A percentile compares a stretch with the other conserved stretches of the same genome.
These are phyloP conservation scores for Mycena latifolia DNA, from an alignment of 768 basidiomycete genomes.

Conservation along the genomic window DNA sequence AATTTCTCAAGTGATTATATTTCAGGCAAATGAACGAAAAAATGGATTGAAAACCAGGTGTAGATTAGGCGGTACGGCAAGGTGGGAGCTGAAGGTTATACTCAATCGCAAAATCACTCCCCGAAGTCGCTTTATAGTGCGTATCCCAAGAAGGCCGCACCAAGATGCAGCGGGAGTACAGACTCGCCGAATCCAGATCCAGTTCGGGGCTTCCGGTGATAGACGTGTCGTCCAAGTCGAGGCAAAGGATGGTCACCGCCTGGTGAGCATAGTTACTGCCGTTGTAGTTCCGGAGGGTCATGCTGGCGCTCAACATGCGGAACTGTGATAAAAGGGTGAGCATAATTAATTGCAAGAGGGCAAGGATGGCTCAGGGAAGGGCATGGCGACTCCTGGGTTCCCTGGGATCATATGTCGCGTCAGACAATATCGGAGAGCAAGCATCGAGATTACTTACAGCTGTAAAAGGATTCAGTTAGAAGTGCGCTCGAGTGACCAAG, in stretches of 20 bases:
- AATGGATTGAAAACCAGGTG: no score
- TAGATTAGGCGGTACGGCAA: no score
- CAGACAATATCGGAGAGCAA: constrained; percentile 8
- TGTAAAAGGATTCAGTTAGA: constrained; percentile 6
- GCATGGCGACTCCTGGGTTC: constrained; percentile 58
- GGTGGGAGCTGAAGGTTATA: no score
- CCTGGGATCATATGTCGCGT: constrained; percentile 53
- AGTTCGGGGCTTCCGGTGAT: no score
- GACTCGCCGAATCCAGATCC: no score
- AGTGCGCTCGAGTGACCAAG: background rate
- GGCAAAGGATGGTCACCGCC: constrained; percentile 55
- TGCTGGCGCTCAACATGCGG: no score
- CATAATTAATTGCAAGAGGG: constrained; percentile 8
- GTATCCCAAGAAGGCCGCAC: no score
- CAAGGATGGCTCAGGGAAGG: constrained; percentile 56
- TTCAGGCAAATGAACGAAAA: no score
- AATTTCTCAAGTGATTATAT: no score
- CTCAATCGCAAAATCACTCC: no score
- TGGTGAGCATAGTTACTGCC: constrained; percentile 49
- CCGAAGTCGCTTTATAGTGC: no score
- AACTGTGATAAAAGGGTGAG: constrained; percentile 48
- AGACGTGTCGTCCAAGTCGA: constrained; percentile 49
- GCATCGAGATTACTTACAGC: constrained; percentile 32
- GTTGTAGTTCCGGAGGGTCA: constrained; percentile 47
- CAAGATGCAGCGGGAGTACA: no score